Percentiles rank a stretch among this genome's conserved stretches.
phyloP scores from a whole-genome alignment of 257 asterid species.

The Primulina huaijiensis region DNA sequence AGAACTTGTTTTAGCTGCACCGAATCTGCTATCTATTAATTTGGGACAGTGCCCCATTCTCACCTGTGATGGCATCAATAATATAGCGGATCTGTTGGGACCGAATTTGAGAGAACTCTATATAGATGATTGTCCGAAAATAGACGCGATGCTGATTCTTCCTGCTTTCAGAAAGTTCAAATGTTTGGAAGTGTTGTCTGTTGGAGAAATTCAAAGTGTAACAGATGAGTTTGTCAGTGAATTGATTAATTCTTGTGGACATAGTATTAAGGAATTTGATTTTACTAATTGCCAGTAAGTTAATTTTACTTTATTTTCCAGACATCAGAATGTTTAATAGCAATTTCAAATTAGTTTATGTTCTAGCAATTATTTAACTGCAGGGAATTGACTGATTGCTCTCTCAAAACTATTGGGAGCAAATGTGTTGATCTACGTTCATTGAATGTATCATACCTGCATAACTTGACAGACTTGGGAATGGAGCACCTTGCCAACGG shows the following conservation, averaged over 20 bases:
- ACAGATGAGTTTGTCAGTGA: slow-evolving; percentile 52
- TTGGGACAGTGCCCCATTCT: slow-evolving; percentile 77
- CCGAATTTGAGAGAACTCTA: slow-evolving; percentile 64
- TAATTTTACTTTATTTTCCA: slow-evolving; percentile 20
- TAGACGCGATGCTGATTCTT: slow-evolving; percentile 45
- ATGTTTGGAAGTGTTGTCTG: slow-evolving; percentile 70
- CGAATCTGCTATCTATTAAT: slow-evolving; percentile 56
- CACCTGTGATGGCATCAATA: slow-evolving; percentile 46
- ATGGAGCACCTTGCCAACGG: slow-evolving; percentile 71
- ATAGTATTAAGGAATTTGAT: slow-evolving; percentile 68
- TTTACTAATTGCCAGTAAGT: slow-evolving; percentile 70
- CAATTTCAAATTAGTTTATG: neutral
- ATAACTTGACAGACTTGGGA: slow-evolving; percentile 60
- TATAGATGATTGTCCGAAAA: slow-evolving; percentile 61
- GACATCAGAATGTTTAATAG: neutral
- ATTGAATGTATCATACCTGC: slow-evolving; percentile 58
- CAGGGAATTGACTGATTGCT: slow-evolving; percentile 64
- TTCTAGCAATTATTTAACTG: slow-evolving; percentile 22
- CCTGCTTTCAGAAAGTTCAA: slow-evolving; percentile 53
- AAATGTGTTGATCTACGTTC: slow-evolving; percentile 54
- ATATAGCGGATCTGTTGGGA: slow-evolving; percentile 55
- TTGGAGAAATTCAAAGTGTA: slow-evolving; percentile 53
- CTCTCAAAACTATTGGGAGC: slow-evolving; percentile 56
- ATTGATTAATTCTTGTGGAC: slow-evolving; percentile 41
- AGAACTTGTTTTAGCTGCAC: slow-evolving; percentile 54